Conservation (phyloP, 768 basidiomycete species). For the Hirschioporus abietinus region DNA sequence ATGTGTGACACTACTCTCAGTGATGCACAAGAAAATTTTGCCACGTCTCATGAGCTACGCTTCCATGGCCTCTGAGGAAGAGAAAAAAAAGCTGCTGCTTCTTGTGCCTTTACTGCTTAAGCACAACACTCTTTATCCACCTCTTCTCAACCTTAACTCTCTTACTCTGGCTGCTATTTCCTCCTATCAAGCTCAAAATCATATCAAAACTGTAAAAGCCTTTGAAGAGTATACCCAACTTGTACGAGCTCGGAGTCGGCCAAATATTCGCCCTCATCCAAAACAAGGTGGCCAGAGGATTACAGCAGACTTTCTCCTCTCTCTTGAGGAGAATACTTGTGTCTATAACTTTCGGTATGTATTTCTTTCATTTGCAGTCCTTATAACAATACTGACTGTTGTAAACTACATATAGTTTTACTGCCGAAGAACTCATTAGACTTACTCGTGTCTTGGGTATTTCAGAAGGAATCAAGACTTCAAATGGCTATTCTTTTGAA, state of each 20-base stretch:
- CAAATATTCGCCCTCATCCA: neutral
- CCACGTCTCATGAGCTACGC: too few relatives aligned
- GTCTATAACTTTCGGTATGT: neutral
- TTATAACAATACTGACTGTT: too few relatives aligned
- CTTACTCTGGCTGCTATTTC: neutral
- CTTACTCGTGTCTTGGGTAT: slow-evolving; percentile 12
- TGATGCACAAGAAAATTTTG: too few relatives aligned
- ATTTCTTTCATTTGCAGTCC: too few relatives aligned
- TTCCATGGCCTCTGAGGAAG: neutral
- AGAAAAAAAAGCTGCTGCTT: neutral
- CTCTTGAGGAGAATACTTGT: neutral
- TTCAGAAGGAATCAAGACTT: slow-evolving; percentile 6
- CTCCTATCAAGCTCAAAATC: neutral
- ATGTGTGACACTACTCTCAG: too few relatives aligned
- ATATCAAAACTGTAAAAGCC: neutral
- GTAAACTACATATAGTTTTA: slow-evolving; percentile 10
- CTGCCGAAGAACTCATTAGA: slow-evolving; percentile 8
- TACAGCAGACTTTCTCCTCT: neutral
- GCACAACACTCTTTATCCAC: neutral
- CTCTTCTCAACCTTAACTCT: neutral
- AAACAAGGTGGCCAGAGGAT: neutral
- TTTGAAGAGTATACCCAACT: neutral
- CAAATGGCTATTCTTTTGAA: slow-evolving; percentile 8
- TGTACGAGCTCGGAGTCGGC: neutral
- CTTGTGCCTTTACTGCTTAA: neutral